Conservation (phyloP, 2,329 filamentous ascomycete species). For the Waltergamsia citrina region DNA sequence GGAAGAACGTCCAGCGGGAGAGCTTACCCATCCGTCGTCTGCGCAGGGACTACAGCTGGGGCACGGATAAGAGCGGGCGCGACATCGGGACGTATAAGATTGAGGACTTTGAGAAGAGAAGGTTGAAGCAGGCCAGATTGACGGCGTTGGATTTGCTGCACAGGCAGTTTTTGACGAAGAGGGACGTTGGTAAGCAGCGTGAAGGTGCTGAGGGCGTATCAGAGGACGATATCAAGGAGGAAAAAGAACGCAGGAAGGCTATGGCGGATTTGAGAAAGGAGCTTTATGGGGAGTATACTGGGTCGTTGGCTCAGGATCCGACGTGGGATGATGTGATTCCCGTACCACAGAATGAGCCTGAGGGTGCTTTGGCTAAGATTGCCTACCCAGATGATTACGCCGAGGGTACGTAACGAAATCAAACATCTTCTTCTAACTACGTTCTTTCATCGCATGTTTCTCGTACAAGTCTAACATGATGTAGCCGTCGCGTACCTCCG, state of each 20-base stretch:
- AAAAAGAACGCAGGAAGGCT: slow-evolving; percentile 35
- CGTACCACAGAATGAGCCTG: slow-evolving; percentile 76
- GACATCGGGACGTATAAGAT: slow-evolving; percentile 37
- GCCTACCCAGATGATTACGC: slow-evolving; percentile 84
- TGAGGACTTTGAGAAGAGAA: slow-evolving; percentile 33
- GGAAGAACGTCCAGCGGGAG: slow-evolving; percentile 45
- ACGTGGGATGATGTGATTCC: slow-evolving; percentile 79
- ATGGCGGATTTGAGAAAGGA: slow-evolving; percentile 42
- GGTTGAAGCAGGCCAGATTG: slow-evolving; percentile 30
- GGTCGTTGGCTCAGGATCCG: slow-evolving; percentile 48
- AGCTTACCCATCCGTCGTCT: slow-evolving; percentile 37
- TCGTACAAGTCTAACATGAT: slow-evolving; percentile 9
- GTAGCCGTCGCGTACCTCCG: slow-evolving; percentile 83
- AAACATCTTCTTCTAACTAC: slow-evolving; percentile 1
- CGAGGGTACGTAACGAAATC: slow-evolving; percentile 46
- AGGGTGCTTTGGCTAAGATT: slow-evolving; percentile 80
- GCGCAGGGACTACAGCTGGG: slow-evolving; percentile 33
- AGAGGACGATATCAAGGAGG: slow-evolving; percentile 31
- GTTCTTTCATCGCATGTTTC: slow-evolving; percentile 4
- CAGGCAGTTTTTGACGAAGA: slow-evolving; percentile 29
- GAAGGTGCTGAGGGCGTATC: slow-evolving; percentile 16
- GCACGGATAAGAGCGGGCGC: slow-evolving; percentile 37
- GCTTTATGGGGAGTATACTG: slow-evolving; percentile 40
- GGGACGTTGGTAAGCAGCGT: slow-evolving; percentile 18
- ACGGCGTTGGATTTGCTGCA: slow-evolving; percentile 33